phyloP scores from a whole-genome alignment of 495 filamentous ascomycete genomes.

The Xylaria palmicola region DNA sequence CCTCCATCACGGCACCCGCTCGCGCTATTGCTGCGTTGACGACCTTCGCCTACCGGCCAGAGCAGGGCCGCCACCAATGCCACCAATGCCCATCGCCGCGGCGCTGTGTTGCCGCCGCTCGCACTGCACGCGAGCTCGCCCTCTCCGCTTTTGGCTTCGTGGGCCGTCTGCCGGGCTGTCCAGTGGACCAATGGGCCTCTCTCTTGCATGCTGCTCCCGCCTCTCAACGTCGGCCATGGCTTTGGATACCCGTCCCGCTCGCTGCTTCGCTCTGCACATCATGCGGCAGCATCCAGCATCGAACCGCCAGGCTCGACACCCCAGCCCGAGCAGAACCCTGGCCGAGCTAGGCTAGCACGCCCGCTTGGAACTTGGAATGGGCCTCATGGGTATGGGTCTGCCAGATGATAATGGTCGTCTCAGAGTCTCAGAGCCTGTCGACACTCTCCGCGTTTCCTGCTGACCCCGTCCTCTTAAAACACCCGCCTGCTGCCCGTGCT shows the following conservation, averaged over 20 bases:
- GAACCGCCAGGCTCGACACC: constrained; percentile 7
- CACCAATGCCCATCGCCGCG: constrained; percentile 17
- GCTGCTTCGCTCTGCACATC: constrained; percentile 31
- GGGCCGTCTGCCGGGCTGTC: not conserved
- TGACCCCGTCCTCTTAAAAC: constrained; percentile 40
- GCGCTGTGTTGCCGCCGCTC: constrained; percentile 19
- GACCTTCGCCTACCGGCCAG: not conserved
- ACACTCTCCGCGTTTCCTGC: constrained; percentile 31
- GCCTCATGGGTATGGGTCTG: constrained; percentile 23
- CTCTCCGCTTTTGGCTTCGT: constrained; percentile 1
- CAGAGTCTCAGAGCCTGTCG: constrained; percentile 23
- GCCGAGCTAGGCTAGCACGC: not conserved
- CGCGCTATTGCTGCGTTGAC: constrained; percentile 1
- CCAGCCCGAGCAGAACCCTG: too few species aligned
- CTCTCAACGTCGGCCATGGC: not conserved
- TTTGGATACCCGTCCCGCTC: constrained; percentile 19
- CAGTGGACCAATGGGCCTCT: constrained; percentile 14
- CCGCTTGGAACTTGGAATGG: constrained; percentile 4
- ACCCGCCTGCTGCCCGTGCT: constrained; percentile 24
- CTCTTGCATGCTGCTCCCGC: constrained; percentile 10
- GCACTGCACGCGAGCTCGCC: not conserved
- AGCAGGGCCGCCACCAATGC: constrained; percentile 17
- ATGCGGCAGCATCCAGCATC: constrained; percentile 22
- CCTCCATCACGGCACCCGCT: constrained; percentile 40
- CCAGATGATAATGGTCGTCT: constrained; percentile 25